phyloP scores from a whole-genome alignment of 495 filamentous ascomycete species.

The Aspergillus cristatus region DNA sequence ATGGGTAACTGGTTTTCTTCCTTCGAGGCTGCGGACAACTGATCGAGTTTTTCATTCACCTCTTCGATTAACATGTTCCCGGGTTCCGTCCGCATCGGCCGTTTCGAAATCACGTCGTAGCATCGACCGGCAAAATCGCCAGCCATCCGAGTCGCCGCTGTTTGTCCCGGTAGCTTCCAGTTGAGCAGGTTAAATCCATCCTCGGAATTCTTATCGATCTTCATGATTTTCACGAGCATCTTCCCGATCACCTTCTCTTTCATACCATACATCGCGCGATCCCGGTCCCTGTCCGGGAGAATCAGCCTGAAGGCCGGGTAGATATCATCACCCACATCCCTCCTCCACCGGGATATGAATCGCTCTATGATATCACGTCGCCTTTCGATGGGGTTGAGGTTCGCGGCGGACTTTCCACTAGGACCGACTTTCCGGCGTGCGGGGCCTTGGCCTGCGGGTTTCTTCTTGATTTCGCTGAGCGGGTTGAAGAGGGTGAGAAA shows the following conservation, averaged over 20 bases:
- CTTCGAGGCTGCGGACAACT: constrained; percentile 61
- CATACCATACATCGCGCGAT: constrained; percentile 87
- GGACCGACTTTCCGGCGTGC: constrained; percentile 46
- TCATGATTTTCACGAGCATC: constrained; percentile 80
- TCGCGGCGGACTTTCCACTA: constrained; percentile 38
- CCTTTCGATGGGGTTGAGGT: constrained; percentile 68
- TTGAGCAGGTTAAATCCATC: constrained; percentile 80
- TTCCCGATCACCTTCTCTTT: constrained; percentile 90
- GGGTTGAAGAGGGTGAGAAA: constrained; percentile 76
- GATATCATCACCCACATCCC: constrained; percentile 81
- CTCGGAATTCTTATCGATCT: constrained; percentile 84
- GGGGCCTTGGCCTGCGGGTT: constrained; percentile 43
- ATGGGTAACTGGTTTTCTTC: constrained; percentile 78
- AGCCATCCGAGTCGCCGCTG: constrained; percentile 51
- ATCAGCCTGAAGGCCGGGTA: constrained; percentile 91
- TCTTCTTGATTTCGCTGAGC: constrained; percentile 74
- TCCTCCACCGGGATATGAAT: constrained; percentile 83
- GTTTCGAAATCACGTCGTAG: constrained; percentile 75
- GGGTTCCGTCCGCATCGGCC: constrained; percentile 62
- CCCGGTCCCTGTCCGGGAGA: constrained; percentile 86
- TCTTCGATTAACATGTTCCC: constrained; percentile 79
- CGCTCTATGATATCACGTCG: constrained; percentile 78
- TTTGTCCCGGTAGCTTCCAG: constrained; percentile 82
- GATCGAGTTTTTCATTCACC: constrained; percentile 80
- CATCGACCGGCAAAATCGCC: constrained; percentile 90